A percentile compares a stretch with the other conserved stretches of the same genome.
Evolutionary conservation across 2,329 filamentous ascomycete genomes (phyloP).

Genomic region (Colletotrichum trifolii): DNA sequence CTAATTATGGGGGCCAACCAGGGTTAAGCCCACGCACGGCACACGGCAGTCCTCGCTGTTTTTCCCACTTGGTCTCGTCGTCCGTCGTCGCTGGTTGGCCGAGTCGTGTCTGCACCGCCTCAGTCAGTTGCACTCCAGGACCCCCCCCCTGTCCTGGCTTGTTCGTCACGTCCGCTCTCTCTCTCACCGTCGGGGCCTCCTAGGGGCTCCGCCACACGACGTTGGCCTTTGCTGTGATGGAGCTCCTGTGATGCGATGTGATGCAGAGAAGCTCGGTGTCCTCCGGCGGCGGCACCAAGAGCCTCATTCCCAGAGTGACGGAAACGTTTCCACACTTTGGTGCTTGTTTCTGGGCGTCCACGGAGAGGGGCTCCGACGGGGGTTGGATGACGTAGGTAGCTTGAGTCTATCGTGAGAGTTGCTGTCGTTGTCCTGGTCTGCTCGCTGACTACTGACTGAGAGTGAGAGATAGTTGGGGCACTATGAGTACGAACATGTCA

Average conservation of each 20-base stretch:
- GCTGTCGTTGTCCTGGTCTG: not conserved
- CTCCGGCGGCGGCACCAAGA: conserved; percentile 24
- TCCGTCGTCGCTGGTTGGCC: not conserved
- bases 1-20: too few relatives aligned
- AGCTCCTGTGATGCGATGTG: not conserved
- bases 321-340: conserved; percentile 20
- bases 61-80: conserved; percentile 25
- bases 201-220: conserved; percentile 30
- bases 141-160: not conserved
- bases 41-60: not conserved
- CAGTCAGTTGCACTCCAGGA: not conserved
- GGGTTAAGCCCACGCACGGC: too few relatives aligned
- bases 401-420: not conserved
- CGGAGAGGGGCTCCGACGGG: conserved; percentile 20
- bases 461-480: not conserved
- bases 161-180: conserved; percentile 2
- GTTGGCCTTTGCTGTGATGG: not conserved
- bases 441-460: not conserved
- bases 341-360: conserved; percentile 30
- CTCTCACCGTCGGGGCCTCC: conserved; percentile 26
- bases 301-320: conserved; percentile 21
- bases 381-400: conserved; percentile 12
- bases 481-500: not conserved
- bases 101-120: conserved; percentile 16
- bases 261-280: conserved; percentile 11